phyloP scores from a whole-genome alignment of 208 protist genomes.

The Polymyxa betae region DNA sequence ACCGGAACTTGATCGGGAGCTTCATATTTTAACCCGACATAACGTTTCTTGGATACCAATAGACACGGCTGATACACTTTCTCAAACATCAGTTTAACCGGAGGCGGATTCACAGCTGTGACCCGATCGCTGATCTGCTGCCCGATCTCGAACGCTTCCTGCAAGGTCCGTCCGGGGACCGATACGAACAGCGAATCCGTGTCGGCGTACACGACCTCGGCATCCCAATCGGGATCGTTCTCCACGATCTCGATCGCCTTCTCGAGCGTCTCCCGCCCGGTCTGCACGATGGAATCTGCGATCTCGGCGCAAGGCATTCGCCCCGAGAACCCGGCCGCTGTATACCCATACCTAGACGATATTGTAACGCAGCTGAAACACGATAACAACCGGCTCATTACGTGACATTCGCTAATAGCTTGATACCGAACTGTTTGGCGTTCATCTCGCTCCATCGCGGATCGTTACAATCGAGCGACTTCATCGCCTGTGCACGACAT shows the following conservation, averaged over 20 bases:
- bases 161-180: neutral
- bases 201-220: constrained; percentile 68
- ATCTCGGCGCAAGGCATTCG: constrained; percentile 69
- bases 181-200: constrained; percentile 64
- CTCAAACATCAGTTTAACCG: constrained; percentile 57
- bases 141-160: constrained; percentile 34
- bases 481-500: neutral
- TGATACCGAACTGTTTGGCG: constrained; percentile 65
- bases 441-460: constrained; percentile 4
- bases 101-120: constrained; percentile 20
- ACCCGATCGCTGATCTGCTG: neutral
- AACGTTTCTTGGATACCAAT: constrained; percentile 56
- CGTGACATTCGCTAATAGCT: constrained; percentile 69
- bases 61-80: constrained; percentile 54
- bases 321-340: constrained; percentile 43
- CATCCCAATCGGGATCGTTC: constrained; percentile 43
- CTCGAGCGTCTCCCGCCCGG: constrained; percentile 64
- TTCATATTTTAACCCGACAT: constrained; percentile 56
- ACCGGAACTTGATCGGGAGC: neutral
- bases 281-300: constrained; percentile 66
- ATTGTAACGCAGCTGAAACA: neutral
- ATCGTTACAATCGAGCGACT: neutral
- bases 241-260: constrained; percentile 53
- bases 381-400: constrained; percentile 58
- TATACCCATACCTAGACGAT: constrained; percentile 25